Evolutionary conservation across 2,329 filamentous ascomycete genomes (phyloP).

Genomic region (Beauveria rudraprayagi): DNA sequence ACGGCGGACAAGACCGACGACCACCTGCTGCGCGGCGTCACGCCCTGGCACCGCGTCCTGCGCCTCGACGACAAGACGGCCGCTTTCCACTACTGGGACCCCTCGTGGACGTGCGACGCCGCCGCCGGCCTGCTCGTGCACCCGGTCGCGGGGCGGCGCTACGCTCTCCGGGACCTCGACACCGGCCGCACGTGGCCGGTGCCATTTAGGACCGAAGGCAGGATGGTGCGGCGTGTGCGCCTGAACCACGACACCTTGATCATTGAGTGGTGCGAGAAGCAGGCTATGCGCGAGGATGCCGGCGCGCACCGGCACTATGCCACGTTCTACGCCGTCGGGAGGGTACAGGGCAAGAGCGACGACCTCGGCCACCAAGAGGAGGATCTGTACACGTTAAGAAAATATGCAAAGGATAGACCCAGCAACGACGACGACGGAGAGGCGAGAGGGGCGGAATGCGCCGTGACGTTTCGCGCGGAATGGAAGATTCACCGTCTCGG

Average conservation of each 20-base stretch:
- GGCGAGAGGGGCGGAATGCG: slow-evolving; percentile 23
- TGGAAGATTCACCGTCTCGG: slow-evolving; percentile 54
- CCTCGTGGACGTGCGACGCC: slow-evolving; percentile 45
- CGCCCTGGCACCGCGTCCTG: slow-evolving; percentile 38
- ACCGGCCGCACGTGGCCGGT: slow-evolving; percentile 34
- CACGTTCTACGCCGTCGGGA: slow-evolving; percentile 45
- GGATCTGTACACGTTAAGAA: neutral
- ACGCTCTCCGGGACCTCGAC: slow-evolving; percentile 43
- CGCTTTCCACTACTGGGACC: slow-evolving; percentile 37
- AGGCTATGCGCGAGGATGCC: slow-evolving; percentile 29
- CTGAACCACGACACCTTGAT: slow-evolving; percentile 47
- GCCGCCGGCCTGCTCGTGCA: slow-evolving; percentile 50
- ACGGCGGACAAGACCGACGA: neutral
- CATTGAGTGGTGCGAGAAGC: slow-evolving; percentile 54
- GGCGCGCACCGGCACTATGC: slow-evolving; percentile 50
- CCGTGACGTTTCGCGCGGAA: slow-evolving; percentile 44
- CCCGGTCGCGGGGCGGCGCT: slow-evolving; percentile 26
- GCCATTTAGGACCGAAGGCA: slow-evolving; percentile 42
- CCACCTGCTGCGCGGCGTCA: slow-evolving; percentile 26
- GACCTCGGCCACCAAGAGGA: slow-evolving; percentile 10
- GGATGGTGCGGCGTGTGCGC: slow-evolving; percentile 46
- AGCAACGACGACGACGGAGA: neutral
- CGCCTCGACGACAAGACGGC: slow-evolving; percentile 30
- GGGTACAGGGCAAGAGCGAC: neutral
- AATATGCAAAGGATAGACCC: neutral